Conservation (phyloP, 495 filamentous ascomycete species). For the Cercophora sp. region DNA sequence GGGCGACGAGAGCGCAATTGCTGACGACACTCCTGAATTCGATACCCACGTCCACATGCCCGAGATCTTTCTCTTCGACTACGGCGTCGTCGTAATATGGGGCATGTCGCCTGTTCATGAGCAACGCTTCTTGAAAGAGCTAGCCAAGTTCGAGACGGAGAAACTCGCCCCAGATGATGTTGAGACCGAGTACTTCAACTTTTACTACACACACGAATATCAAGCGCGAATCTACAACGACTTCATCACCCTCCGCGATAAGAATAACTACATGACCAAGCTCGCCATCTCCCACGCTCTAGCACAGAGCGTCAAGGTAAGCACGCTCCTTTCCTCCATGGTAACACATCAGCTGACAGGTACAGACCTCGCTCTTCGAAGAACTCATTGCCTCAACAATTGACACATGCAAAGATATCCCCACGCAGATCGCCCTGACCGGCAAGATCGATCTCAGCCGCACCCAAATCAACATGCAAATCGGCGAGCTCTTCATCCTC, state of each 20-base stretch:
- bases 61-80: constrained; percentile 93
- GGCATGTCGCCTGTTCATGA: constrained; percentile 87
- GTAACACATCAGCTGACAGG: constrained; percentile 10
- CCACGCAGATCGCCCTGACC: constrained; percentile 82
- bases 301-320: constrained; percentile 85
- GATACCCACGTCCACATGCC: constrained; percentile 81
- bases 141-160: constrained; percentile 91
- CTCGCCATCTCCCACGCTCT: constrained; percentile 93
- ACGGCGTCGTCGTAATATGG: constrained; percentile 99
- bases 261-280: constrained; percentile 96
- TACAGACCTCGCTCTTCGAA: constrained; percentile 91
- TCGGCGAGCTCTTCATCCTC: constrained; percentile 94
- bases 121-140: constrained; percentile 82
- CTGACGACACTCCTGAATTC: constrained; percentile 48
- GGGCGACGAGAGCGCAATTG: constrained; percentile 23
- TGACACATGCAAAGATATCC: constrained; percentile 81
- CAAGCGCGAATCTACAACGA: constrained; percentile 99
- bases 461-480: constrained; percentile 94
- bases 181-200: constrained; percentile 97
- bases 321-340: constrained; percentile 14
- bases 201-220: constrained; percentile 96
- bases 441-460: constrained; percentile 83
- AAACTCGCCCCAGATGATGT: constrained; percentile 83
- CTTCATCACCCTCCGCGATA: constrained; percentile 90
- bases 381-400: constrained; percentile 93